These are phyloP conservation scores for Acer campestre DNA, from an alignment of 345 rosid genomes.

Conservation along the genomic window DNA sequence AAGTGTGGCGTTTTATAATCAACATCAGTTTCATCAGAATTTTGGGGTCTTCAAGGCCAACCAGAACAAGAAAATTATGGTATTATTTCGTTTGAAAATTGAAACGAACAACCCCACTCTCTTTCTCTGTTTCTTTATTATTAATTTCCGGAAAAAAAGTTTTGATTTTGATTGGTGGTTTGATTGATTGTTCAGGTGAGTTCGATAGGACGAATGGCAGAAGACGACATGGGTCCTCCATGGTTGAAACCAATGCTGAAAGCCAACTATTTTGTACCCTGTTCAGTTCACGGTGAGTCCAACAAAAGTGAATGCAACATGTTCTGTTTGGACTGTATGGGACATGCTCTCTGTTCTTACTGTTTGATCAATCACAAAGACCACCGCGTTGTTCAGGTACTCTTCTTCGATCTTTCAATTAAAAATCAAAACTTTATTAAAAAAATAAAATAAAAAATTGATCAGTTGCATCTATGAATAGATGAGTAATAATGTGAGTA, in stretches of 20 bases:
- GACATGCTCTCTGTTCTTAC: slow-evolving; percentile 70
- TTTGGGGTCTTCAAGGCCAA: slow-evolving; percentile 39
- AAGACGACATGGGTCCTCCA: slow-evolving; percentile 54
- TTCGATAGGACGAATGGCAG: slow-evolving; percentile 42
- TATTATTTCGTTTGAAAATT: background rate
- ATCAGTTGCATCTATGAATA: no score
- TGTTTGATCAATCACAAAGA: slow-evolving; percentile 63
- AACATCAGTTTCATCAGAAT: slow-evolving; percentile 17
- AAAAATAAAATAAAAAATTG: no score
- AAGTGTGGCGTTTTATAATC: slow-evolving; percentile 28
- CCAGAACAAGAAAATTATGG: slow-evolving; percentile 46
- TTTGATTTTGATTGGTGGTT: slow-evolving; percentile 9
- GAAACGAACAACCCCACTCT: background rate
- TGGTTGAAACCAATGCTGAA: slow-evolving; percentile 79
- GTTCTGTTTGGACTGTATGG: slow-evolving; percentile 81
- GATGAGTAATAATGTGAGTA: no score
- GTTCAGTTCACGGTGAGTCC: slow-evolving; percentile 59
- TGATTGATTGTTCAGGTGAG: slow-evolving; percentile 39
- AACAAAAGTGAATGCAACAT: slow-evolving; percentile 85
- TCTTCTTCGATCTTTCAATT: background rate
- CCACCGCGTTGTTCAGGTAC: slow-evolving; percentile 79
- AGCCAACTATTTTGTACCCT: slow-evolving; percentile 72
- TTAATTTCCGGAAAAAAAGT: background rate
- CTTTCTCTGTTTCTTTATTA: background rate
- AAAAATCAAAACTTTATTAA: no score